Evolutionary conservation across 495 filamentous ascomycete species (phyloP).

Genomic region (Lasiosphaeria ovina): DNA sequence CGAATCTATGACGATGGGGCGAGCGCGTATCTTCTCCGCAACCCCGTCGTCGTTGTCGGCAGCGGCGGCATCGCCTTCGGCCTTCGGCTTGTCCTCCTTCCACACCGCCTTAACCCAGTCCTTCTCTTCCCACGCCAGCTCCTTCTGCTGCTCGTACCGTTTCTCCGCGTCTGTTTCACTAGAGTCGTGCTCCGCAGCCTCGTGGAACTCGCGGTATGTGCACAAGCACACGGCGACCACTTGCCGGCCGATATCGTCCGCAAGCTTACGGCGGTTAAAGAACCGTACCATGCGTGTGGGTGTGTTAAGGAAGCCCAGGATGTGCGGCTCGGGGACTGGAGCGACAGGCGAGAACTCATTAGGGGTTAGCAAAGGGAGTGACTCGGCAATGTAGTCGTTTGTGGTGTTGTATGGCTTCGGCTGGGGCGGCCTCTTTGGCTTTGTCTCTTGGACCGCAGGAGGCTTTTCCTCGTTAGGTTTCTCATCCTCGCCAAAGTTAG

Average conservation of each 20-base stretch:
- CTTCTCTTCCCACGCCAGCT: constrained; percentile 72
- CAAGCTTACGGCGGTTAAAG: constrained; percentile 78
- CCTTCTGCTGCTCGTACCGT: constrained; percentile 64
- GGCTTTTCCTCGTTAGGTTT: constrained; percentile 34
- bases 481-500: constrained; percentile 30
- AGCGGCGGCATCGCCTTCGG: constrained; percentile 43
- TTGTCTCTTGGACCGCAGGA: constrained; percentile 42
- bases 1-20: constrained; percentile 72
- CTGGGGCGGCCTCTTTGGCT: constrained; percentile 49
- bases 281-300: constrained; percentile 84
- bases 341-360: constrained; percentile 59
- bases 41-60: constrained; percentile 16
- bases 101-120: constrained; percentile 85
- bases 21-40: constrained; percentile 69
- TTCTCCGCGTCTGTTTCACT: constrained; percentile 16
- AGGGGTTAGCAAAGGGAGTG: constrained; percentile 61
- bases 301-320: constrained; percentile 92
- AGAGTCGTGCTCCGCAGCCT: constrained; percentile 21
- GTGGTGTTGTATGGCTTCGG: constrained; percentile 65
- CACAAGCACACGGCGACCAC: constrained; percentile 81
- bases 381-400: constrained; percentile 61
- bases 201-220: constrained; percentile 49
- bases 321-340: constrained; percentile 78
- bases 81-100: constrained; percentile 65
- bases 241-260: constrained; percentile 85